Conservation (phyloP, 2,329 filamentous ascomycete species). For the Colletotrichum acutatum region DNA sequence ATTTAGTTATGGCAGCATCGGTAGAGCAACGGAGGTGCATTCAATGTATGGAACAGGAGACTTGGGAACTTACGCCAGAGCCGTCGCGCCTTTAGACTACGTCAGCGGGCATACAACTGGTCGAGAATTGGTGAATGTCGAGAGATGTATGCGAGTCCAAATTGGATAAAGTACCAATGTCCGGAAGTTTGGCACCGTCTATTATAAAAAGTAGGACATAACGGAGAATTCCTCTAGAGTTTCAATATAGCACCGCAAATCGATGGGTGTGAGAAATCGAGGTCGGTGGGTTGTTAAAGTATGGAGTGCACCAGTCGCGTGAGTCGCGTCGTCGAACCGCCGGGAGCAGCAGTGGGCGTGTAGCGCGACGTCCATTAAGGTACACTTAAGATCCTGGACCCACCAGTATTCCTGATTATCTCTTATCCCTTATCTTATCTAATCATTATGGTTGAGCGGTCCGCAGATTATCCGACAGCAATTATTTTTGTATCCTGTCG, state of each 20-base stretch:
- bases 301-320: conserved; percentile 25
- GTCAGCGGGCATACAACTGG: conserved; percentile 31
- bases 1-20: neutral
- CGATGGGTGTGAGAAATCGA: conserved; percentile 3
- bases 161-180: neutral
- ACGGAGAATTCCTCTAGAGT: neutral
- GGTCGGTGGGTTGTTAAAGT: conserved; percentile 9
- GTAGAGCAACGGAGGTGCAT: neutral
- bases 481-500: neutral
- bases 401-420: neutral
- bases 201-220: neutral
- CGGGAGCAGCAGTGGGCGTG: conserved; percentile 16
- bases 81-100: conserved; percentile 28
- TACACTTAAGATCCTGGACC: conserved; percentile 1
- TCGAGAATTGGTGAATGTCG: neutral
- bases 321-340: conserved; percentile 17
- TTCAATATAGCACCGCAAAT: neutral
- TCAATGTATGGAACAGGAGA: neutral
- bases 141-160: neutral
- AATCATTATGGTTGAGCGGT: conserved; percentile 16
- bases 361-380: conserved; percentile 36
- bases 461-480: neutral
- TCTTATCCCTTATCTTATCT: neutral
- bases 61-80: conserved; percentile 19
- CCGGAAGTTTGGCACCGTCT: neutral